phyloP scores from a whole-genome alignment of 306 rosid species.

The Glycine tomentella region DNA sequence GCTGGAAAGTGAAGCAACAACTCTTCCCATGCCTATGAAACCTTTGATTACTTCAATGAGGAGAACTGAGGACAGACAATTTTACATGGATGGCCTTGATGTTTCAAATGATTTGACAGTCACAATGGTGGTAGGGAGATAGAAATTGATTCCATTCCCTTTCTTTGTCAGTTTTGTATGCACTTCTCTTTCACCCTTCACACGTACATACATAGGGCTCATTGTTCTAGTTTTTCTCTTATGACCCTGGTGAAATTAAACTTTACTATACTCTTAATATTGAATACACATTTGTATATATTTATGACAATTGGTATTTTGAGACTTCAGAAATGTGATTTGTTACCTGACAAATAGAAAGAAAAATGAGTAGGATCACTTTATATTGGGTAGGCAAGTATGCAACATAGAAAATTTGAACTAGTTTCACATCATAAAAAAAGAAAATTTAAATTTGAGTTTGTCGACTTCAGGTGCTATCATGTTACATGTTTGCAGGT shows the following conservation, averaged over 20 bases:
- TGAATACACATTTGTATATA: constrained; percentile 30
- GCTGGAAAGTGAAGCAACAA: constrained; percentile 79
- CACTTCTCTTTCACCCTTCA: constrained; percentile 1
- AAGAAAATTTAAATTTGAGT: background rate
- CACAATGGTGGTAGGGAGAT: constrained; percentile 76
- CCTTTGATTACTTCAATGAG: constrained; percentile 75
- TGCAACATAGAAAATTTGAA: background rate
- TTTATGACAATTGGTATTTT: constrained; percentile 1
- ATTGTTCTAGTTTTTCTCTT: background rate
- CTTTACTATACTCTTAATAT: background rate
- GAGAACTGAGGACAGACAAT: constrained; percentile 55
- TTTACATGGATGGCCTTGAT: constrained; percentile 58
- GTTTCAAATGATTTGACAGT: constrained; percentile 70
- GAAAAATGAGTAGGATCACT: background rate
- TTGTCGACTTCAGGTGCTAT: background rate
- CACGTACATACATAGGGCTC: background rate
- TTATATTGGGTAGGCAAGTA: background rate
- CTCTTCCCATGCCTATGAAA: constrained; percentile 68
- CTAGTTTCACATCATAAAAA: background rate
- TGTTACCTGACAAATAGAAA: constrained; percentile 3
- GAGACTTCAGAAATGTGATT: constrained; percentile 19
- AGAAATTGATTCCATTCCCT: constrained; percentile 33
- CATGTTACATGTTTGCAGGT: background rate
- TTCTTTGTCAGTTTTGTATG: constrained; percentile 19
- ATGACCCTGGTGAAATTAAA: background rate